A percentile compares a stretch with the other conserved stretches of the same genome.
Evolutionary conservation across 257 asterid species (phyloP).

Genomic region (Henckelia pumila): DNA sequence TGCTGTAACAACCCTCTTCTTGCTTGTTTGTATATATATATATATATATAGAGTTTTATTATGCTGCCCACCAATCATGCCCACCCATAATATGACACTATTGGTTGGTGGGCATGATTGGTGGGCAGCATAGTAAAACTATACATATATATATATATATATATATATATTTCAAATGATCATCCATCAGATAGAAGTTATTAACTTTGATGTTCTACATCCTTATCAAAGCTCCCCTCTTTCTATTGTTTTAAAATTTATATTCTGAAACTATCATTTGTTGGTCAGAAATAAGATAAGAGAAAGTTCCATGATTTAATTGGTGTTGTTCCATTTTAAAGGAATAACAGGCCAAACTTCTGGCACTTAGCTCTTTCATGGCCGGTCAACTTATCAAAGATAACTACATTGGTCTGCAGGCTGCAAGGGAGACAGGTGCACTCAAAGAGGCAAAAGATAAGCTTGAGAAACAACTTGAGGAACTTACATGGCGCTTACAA

Average conservation of each 20-base stretch:
- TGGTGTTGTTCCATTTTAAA: constrained; percentile 10
- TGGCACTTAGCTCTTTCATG: constrained; percentile 8
- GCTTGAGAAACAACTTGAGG: constrained; percentile 95
- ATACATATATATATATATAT: background rate
- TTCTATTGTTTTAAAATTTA: background rate
- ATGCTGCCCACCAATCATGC: too few species aligned
- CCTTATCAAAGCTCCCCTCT: constrained; percentile 14
- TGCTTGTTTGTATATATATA: background rate
- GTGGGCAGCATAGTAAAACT: too few species aligned
- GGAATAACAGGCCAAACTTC: constrained; percentile 11
- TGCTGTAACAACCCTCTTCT: constrained; percentile 11
- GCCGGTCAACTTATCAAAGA: constrained; percentile 8
- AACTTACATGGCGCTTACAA: constrained; percentile 93
- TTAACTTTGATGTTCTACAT: constrained; percentile 9
- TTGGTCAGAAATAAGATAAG: constrained; percentile 6
- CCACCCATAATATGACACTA: too few species aligned
- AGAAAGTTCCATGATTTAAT: constrained; percentile 3
- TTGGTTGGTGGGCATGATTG: too few species aligned
- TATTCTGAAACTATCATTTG: constrained; percentile 18
- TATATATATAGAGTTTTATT: too few species aligned
- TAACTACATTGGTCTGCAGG: constrained; percentile 46
- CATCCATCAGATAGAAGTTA: constrained; percentile 1
- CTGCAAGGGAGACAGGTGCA: constrained; percentile 98
- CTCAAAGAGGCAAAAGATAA: constrained; percentile 98
- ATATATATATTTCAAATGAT: constrained; percentile 13